phyloP scores from a whole-genome alignment of 2,329 filamentous ascomycete species.

The Didymella exigua region DNA sequence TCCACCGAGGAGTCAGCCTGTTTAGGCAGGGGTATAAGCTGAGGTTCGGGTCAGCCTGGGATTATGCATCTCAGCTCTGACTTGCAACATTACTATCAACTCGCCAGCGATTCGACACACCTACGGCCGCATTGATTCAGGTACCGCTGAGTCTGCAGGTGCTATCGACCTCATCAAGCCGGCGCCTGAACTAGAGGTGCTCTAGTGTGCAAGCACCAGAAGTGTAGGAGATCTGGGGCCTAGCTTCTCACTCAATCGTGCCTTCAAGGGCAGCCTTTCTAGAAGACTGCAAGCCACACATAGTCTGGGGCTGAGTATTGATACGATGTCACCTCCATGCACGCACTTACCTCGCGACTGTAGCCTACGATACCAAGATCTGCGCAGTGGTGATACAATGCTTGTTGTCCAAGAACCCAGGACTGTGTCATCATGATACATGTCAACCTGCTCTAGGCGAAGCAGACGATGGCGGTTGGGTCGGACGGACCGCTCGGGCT shows the following conservation, averaged over 20 bases:
- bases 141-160: not conserved
- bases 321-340: not conserved
- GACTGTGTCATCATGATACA: not conserved
- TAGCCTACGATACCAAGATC: not conserved
- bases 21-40: conserved; percentile 1
- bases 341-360: not conserved
- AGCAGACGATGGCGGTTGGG: not conserved
- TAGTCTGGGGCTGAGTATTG: conserved; percentile 1
- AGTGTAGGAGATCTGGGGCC: not conserved
- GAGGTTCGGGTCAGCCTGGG: conserved; percentile 11
- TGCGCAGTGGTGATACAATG: not conserved
- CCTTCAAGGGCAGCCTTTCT: not conserved
- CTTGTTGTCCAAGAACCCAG: not conserved
- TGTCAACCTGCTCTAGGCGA: not conserved
- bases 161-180: not conserved
- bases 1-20: not conserved
- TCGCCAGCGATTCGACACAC: not conserved
- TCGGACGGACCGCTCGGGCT: conserved; percentile 2
- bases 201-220: not conserved
- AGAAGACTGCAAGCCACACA: not conserved
- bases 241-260: not conserved
- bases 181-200: not conserved
- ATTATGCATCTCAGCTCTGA: conserved; percentile 4
- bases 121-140: not conserved
- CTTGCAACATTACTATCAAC: not conserved